Evolutionary conservation across 768 basidiomycete species (phyloP).

Genomic region (Serpula lacrymans): DNA sequence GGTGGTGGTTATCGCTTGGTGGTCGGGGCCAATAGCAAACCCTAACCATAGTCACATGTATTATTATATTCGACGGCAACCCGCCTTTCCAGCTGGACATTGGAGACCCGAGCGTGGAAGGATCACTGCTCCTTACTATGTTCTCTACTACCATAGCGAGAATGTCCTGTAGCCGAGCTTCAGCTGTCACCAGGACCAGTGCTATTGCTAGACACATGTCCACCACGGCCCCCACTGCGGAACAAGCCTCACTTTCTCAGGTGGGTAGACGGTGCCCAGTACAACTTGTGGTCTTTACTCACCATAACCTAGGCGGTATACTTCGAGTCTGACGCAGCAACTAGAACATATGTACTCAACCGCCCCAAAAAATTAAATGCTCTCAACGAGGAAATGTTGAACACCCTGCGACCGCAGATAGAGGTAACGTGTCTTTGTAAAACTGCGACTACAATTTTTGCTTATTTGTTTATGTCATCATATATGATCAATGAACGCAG

Average conservation of each 20-base stretch:
- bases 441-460: conserved; percentile 4
- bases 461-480: conserved; percentile 7
- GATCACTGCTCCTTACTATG: conserved; percentile 18
- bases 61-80: too few relatives aligned
- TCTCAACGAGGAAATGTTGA: conserved; percentile 76
- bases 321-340: conserved; percentile 62
- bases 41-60: too few relatives aligned
- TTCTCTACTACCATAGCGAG: conserved; percentile 22
- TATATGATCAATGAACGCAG: conserved; percentile 35
- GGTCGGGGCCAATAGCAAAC: too few relatives aligned
- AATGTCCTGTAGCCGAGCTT: conserved; percentile 24
- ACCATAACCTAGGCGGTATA: conserved; percentile 43
- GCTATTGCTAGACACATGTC: conserved; percentile 35
- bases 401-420: conserved; percentile 65
- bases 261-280: too few relatives aligned
- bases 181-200: conserved; percentile 25
- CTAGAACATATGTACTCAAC: conserved; percentile 76
- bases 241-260: conserved; percentile 18
- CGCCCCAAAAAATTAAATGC: conserved; percentile 80
- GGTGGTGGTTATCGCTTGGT: too few relatives aligned
- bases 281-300: background rate
- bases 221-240: conserved; percentile 29
- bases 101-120: background rate
- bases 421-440: conserved; percentile 48
- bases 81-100: background rate